Percentiles rank a stretch among this genome's conserved stretches.
Conservation (phyloP, 805 yeast species). For the Candida insectalens region DNA sequence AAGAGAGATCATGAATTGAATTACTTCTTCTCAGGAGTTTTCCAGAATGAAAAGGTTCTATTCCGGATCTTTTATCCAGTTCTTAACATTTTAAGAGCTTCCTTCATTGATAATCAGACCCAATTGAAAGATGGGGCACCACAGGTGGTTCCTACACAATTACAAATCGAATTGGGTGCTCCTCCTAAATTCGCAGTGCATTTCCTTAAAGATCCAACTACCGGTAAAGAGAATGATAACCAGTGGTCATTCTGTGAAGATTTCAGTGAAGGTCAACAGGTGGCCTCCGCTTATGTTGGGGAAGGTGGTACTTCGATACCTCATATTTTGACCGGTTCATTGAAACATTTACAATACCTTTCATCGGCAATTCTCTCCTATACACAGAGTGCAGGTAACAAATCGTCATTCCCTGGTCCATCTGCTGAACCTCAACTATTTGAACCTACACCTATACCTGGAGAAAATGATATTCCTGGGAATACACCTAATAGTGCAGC, state of each 20-base stretch:
- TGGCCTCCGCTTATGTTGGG: conserved; percentile 50
- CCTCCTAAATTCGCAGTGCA: conserved; percentile 76
- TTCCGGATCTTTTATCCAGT: conserved; percentile 69
- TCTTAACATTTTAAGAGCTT: conserved; percentile 46
- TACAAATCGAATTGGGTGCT: conserved; percentile 27
- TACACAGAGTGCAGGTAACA: conserved; percentile 13
- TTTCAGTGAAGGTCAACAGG: conserved; percentile 78
- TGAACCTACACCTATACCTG: conserved; percentile 35
- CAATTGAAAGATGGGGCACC: conserved; percentile 12
- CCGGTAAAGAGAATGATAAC: conserved; percentile 38
- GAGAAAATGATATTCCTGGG: background rate
- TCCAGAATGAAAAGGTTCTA: conserved; percentile 55
- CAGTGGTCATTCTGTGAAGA: conserved; percentile 81
- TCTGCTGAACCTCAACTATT: conserved; percentile 29
- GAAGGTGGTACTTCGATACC: conserved; percentile 56
- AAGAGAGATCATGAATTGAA: conserved; percentile 64
- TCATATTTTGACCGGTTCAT: conserved; percentile 55
- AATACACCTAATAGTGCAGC: conserved; percentile 2
- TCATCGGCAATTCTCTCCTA: conserved; percentile 22
- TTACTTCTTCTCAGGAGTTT: conserved; percentile 68
- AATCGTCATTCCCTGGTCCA: conserved; percentile 27
- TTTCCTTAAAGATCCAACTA: conserved; percentile 43
- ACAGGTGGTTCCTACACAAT: conserved; percentile 13
- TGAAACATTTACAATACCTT: conserved; percentile 23
- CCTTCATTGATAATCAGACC: conserved; percentile 39